These are phyloP conservation scores for Peronospora belbahrii DNA, from an alignment of 352 stramenopile species.

Conservation along the genomic window DNA sequence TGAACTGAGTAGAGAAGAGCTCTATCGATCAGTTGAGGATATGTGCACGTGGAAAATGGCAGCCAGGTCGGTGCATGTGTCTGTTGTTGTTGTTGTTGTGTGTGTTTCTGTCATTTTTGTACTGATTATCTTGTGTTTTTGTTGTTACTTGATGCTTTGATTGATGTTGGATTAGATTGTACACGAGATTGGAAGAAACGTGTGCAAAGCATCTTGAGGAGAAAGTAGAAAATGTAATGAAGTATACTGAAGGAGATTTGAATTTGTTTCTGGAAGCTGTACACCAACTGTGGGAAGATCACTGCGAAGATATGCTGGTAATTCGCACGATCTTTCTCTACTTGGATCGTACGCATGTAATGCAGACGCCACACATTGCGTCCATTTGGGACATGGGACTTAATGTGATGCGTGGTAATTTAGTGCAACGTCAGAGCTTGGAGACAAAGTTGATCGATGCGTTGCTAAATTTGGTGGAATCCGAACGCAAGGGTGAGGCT, in stretches of 20 bases:
- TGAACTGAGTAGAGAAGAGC: slow-evolving; percentile 63
- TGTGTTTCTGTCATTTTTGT: not conserved
- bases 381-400: slow-evolving; percentile 91
- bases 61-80: slow-evolving; percentile 22
- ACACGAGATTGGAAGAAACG: slow-evolving; percentile 58
- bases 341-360: slow-evolving; percentile 87
- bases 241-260: slow-evolving; percentile 51
- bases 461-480: slow-evolving; percentile 80
- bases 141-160: slow-evolving; percentile 1
- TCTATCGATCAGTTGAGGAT: slow-evolving; percentile 82
- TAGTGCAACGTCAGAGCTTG: slow-evolving; percentile 45
- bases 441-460: slow-evolving; percentile 63
- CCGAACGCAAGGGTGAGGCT: slow-evolving; percentile 80
- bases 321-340: slow-evolving; percentile 93
- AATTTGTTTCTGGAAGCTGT: slow-evolving; percentile 70
- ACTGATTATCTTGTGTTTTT: not conserved
- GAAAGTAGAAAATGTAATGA: slow-evolving; percentile 52
- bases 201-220: slow-evolving; percentile 56
- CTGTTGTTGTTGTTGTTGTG: not conserved
- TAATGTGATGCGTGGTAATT: slow-evolving; percentile 50
- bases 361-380: slow-evolving; percentile 73
- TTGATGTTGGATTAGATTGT: slow-evolving; percentile 27
- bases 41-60: slow-evolving; percentile 92
- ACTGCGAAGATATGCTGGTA: slow-evolving; percentile 89
- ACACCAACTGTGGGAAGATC: slow-evolving; percentile 82